These are phyloP conservation scores for Bigelowiella natans DNA, from an alignment of 78 protist genomes.

Conservation along the genomic window DNA sequence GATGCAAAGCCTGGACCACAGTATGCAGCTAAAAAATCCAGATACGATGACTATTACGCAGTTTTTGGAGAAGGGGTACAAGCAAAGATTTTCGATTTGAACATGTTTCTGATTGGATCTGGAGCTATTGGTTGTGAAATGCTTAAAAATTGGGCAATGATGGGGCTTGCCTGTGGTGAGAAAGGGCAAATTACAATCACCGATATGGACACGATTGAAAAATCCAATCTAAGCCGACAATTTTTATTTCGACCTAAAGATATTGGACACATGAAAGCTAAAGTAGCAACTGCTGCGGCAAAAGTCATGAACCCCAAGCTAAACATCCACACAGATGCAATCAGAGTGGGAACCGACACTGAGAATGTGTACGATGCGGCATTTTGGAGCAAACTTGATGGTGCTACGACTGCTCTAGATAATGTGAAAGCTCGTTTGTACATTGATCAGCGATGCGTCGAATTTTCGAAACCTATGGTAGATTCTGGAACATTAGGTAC, in stretches of 20 bases:
- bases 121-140: constrained; percentile 87
- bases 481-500: constrained; percentile 63
- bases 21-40: background rate
- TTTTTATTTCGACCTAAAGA: constrained; percentile 46
- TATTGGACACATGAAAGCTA: constrained; percentile 64
- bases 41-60: background rate
- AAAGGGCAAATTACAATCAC: constrained; percentile 31
- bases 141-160: constrained; percentile 68
- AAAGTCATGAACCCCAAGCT: constrained; percentile 1
- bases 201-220: constrained; percentile 60
- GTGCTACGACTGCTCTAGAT: constrained; percentile 63
- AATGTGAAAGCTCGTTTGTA: constrained; percentile 53
- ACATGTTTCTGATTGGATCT: constrained; percentile 16
- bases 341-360: constrained; percentile 77
- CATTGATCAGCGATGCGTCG: constrained; percentile 52
- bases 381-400: constrained; percentile 63
- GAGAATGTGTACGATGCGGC: constrained; percentile 78
- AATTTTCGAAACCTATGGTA: constrained; percentile 48
- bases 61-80: background rate
- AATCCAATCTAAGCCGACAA: constrained; percentile 48
- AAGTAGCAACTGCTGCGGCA: constrained; percentile 78
- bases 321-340: background rate
- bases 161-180: constrained; percentile 52
- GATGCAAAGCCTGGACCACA: background rate
- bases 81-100: background rate